These are phyloP conservation scores for Sanghuangporus weigelae DNA, from an alignment of 1,284 basidiomycete species.

Conservation along the genomic window DNA sequence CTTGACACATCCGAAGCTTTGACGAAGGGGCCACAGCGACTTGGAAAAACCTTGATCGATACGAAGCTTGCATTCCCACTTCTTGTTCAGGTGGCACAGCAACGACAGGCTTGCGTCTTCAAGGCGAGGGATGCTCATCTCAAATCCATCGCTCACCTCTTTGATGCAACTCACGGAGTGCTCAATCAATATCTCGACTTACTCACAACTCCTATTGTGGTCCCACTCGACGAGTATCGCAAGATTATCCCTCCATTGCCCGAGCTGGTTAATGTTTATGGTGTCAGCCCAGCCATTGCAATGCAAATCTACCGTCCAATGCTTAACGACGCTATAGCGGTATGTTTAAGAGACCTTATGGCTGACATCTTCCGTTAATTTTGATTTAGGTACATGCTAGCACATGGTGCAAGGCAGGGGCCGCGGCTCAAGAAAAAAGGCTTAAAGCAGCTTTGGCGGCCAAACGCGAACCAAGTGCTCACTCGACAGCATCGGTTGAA, in stretches of 20 bases:
- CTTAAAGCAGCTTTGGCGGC: slow-evolving; percentile 71
- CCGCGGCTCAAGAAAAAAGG: slow-evolving; percentile 68
- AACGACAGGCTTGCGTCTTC: slow-evolving; percentile 77
- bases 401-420: slow-evolving; percentile 49
- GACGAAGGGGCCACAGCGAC: slow-evolving; percentile 58
- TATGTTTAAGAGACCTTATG: slow-evolving; percentile 29
- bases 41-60: slow-evolving; percentile 69
- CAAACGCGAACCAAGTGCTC: slow-evolving; percentile 56
- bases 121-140: slow-evolving; percentile 67
- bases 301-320: slow-evolving; percentile 91
- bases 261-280: slow-evolving; percentile 70
- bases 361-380: slow-evolving; percentile 2
- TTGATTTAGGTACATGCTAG: slow-evolving; percentile 45
- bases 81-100: slow-evolving; percentile 84
- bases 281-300: slow-evolving; percentile 76
- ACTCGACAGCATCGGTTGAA: slow-evolving; percentile 49
- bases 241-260: slow-evolving; percentile 66
- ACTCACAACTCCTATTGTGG: slow-evolving; percentile 56
- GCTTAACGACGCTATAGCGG: slow-evolving; percentile 59
- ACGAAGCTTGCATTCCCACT: slow-evolving; percentile 74
- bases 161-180: slow-evolving; percentile 79
- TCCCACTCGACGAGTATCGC: slow-evolving; percentile 57
- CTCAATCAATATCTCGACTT: slow-evolving; percentile 73
- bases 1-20: slow-evolving; percentile 57
- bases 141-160: slow-evolving; percentile 81